These are phyloP conservation scores for Uromyces viciae-fabae DNA, from an alignment of 1,284 basidiomycete genomes.

Conservation along the genomic window DNA sequence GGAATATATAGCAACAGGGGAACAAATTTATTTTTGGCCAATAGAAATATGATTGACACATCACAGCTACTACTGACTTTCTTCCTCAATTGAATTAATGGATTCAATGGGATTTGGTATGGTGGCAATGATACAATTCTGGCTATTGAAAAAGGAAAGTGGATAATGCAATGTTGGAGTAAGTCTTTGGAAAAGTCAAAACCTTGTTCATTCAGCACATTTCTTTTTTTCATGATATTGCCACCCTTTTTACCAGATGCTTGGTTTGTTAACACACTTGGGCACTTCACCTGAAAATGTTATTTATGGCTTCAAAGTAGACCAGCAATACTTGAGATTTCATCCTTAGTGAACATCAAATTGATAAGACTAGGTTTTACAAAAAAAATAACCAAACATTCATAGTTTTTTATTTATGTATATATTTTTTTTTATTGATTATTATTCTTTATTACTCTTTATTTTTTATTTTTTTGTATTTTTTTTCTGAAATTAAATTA, in stretches of 20 bases:
- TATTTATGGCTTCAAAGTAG: background rate
- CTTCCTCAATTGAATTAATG: conserved; percentile 27
- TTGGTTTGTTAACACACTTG: background rate
- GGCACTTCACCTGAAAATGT: conserved; percentile 22
- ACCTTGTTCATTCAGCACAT: background rate
- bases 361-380: too few species aligned
- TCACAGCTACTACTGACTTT: conserved; percentile 25
- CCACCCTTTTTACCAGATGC: too few species aligned
- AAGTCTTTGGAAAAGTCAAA: background rate
- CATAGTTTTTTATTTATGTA: too few species aligned
- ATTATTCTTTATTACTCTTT: too few species aligned
- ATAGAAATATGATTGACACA: conserved; percentile 1
- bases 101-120: conserved; percentile 29
- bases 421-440: too few species aligned
- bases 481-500: too few species aligned
- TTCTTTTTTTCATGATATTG: background rate
- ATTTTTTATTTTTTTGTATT: too few species aligned
- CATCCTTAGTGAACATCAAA: too few species aligned
- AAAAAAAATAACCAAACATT: too few species aligned
- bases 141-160: conserved; percentile 43
- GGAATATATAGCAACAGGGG: conserved; percentile 11
- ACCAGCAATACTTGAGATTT: too few species aligned
- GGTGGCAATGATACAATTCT: conserved; percentile 38
- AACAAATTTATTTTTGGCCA: conserved; percentile 19
- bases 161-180: background rate